Conservation (phyloP, 805 yeast genomes). For the Wickerhamiella spandovensis region DNA sequence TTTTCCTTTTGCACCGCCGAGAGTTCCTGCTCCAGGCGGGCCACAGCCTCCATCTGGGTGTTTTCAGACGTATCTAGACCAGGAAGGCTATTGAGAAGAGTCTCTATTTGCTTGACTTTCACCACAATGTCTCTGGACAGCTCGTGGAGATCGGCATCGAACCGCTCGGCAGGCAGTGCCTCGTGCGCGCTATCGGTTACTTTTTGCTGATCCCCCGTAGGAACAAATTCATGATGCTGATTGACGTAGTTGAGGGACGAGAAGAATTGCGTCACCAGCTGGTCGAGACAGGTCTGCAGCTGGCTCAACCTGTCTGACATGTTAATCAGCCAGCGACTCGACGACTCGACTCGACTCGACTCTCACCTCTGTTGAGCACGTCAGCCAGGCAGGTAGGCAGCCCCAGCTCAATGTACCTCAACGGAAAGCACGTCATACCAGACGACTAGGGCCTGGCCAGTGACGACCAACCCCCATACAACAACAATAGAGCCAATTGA, state of each 20-base stretch:
- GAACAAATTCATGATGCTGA: conserved; percentile 51
- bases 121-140: conserved; percentile 72
- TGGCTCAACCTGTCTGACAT: conserved; percentile 88
- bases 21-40: conserved; percentile 47
- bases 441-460: too few species aligned
- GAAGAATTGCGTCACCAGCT: conserved; percentile 26
- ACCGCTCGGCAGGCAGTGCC: conserved; percentile 17
- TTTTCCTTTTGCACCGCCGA: conserved; percentile 46
- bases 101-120: conserved; percentile 74
- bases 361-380: too few species aligned
- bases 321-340: neutral
- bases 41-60: conserved; percentile 55
- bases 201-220: conserved; percentile 39
- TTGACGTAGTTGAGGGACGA: conserved; percentile 36
- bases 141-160: conserved; percentile 44
- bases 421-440: too few species aligned
- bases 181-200: conserved; percentile 42
- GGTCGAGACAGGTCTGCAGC: conserved; percentile 77
- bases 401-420: too few species aligned
- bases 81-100: conserved; percentile 78
- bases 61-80: conserved; percentile 79
- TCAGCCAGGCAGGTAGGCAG: too few species aligned
- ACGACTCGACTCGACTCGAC: too few species aligned
- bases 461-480: too few species aligned
- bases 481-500: too few species aligned